Evolutionary conservation across 2,329 filamentous ascomycete species (phyloP).

Genomic region (Ceratocystiopsis sp.): DNA sequence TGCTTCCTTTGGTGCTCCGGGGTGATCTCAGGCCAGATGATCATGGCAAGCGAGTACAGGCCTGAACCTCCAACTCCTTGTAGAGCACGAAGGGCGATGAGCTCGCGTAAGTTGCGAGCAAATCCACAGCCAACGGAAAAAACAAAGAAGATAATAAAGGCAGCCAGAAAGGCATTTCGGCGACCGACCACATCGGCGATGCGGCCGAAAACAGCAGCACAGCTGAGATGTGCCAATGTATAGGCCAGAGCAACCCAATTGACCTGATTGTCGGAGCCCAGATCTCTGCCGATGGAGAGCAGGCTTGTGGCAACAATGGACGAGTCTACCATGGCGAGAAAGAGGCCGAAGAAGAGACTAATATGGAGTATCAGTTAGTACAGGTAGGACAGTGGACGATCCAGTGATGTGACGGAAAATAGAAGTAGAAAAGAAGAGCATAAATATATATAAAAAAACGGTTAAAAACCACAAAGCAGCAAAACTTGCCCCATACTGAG

Average conservation of each 20-base stretch:
- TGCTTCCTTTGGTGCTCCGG: constrained; percentile 22
- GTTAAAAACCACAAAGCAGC: too few relatives aligned
- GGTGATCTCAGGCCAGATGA: constrained; percentile 33
- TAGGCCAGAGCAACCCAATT: constrained; percentile 41
- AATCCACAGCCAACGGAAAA: constrained; percentile 41
- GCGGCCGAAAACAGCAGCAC: constrained; percentile 36
- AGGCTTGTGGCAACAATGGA: constrained; percentile 43
- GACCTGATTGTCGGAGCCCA: constrained; percentile 24
- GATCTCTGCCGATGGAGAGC: constrained; percentile 35
- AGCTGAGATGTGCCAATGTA: constrained; percentile 39
- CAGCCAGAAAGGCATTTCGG: constrained; percentile 30
- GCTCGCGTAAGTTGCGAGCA: constrained; percentile 23
- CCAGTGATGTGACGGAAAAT: background rate
- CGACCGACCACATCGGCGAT: constrained; percentile 37
- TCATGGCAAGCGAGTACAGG: constrained; percentile 38
- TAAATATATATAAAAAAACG: background rate
- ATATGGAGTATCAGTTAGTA: background rate
- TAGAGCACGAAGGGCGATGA: constrained; percentile 31
- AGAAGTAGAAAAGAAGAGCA: background rate
- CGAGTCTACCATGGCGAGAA: constrained; percentile 40
- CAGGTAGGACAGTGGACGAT: background rate
- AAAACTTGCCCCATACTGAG: too few relatives aligned
- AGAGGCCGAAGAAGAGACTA: constrained; percentile 23
- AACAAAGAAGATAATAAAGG: constrained; percentile 34
- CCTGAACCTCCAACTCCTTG: constrained; percentile 37